These are phyloP conservation scores for Aspergillus hiratsukae DNA, from an alignment of 2,329 filamentous ascomycete species.

Conservation along the genomic window DNA sequence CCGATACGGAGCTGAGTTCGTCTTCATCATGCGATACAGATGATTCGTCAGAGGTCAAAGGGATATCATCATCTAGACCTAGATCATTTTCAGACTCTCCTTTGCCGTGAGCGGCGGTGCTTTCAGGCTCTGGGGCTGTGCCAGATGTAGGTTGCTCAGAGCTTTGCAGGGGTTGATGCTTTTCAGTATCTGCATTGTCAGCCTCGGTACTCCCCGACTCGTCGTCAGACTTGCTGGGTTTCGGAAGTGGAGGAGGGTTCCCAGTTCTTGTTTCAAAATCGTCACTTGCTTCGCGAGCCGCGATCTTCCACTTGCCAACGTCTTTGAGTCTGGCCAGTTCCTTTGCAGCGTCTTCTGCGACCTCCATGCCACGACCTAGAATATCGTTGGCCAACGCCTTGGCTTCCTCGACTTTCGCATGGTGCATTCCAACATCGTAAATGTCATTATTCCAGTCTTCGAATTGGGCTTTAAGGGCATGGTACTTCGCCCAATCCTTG, in stretches of 20 bases:
- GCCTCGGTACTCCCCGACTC: not conserved
- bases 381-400: conserved; percentile 64
- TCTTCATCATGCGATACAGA: conserved; percentile 3
- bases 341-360: conserved; percentile 72
- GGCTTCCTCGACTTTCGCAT: conserved; percentile 66
- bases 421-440: conserved; percentile 67
- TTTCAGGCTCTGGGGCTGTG: too few relatives aligned
- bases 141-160: too few relatives aligned
- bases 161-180: too few relatives aligned
- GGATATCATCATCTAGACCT: not conserved
- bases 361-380: conserved; percentile 73
- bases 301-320: conserved; percentile 78
- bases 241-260: conserved; percentile 28
- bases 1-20: conserved; percentile 5
- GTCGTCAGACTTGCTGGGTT: conserved; percentile 10
- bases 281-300: conserved; percentile 66
- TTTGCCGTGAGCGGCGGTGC: not conserved
- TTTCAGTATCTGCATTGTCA: not conserved
- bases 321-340: conserved; percentile 79
- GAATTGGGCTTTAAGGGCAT: conserved; percentile 77
- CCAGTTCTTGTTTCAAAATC: conserved; percentile 67
- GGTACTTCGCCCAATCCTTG: conserved; percentile 95
- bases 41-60: too few relatives aligned
- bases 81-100: not conserved
- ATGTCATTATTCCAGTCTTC: conserved; percentile 82